These are phyloP conservation scores for Pseudocercospora musae DNA, from an alignment of 2,329 filamentous ascomycete genomes.

Conservation along the genomic window DNA sequence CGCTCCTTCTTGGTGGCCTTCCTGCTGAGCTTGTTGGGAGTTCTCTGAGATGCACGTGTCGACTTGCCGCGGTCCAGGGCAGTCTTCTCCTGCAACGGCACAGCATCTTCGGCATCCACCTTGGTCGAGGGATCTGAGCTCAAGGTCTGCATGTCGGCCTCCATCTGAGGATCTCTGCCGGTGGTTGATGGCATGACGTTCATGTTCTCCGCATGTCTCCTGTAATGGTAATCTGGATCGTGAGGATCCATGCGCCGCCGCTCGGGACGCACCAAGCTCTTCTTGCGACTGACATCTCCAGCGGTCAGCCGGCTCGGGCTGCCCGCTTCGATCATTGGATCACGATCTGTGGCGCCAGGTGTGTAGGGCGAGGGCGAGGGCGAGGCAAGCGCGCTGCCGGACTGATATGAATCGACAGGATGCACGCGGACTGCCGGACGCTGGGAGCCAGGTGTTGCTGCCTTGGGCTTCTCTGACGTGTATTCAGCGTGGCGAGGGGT, in stretches of 20 bases:
- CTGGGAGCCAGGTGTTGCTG: conserved; percentile 28
- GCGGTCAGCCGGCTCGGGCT: conserved; percentile 41
- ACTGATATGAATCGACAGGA: conserved; percentile 30
- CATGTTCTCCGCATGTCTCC: conserved; percentile 93
- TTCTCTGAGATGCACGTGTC: conserved; percentile 35
- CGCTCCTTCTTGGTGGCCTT: conserved; percentile 64
- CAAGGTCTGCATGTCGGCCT: conserved; percentile 55
- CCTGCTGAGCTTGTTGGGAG: conserved; percentile 45
- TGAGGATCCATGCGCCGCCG: conserved; percentile 78
- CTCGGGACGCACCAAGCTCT: conserved; percentile 85
- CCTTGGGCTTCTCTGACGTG: conserved; percentile 32
- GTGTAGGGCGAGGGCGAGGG: conserved; percentile 48
- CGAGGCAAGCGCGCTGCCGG: conserved; percentile 43
- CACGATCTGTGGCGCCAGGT: conserved; percentile 44
- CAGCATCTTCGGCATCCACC: conserved; percentile 20
- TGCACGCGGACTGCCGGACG: conserved; percentile 18
- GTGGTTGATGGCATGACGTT: conserved; percentile 84
- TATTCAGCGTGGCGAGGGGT: conserved; percentile 9
- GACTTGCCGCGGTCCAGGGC: conserved; percentile 20
- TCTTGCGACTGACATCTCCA: conserved; percentile 65
- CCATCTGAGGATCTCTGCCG: conserved; percentile 82
- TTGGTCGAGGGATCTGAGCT: conserved; percentile 52
- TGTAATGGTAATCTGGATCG: conserved; percentile 94
- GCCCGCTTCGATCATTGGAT: conserved; percentile 50
- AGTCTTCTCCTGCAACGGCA: conserved; percentile 38